Percentiles rank a stretch among this genome's conserved stretches.
Conservation (phyloP, 352 stramenopile species). For the Phytopythium helicoides region DNA sequence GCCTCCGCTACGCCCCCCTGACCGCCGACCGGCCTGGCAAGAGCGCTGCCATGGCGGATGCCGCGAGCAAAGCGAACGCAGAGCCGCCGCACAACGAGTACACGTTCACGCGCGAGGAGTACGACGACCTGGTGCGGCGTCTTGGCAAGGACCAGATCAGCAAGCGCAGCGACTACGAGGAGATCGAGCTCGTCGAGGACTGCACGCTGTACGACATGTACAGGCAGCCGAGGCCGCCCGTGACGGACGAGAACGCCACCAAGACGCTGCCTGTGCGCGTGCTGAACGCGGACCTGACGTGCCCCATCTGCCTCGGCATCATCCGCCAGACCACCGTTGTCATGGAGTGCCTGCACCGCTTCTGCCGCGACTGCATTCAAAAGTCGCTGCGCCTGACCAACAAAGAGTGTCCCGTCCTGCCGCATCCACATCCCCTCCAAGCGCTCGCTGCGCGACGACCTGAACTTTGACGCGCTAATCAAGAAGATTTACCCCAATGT, state of each 20-base stretch:
- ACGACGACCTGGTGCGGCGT: conserved; percentile 49
- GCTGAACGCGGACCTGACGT: conserved; percentile 84
- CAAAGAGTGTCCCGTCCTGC: conserved; percentile 87
- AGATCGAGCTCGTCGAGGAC: conserved; percentile 82
- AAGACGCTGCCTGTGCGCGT: conserved; percentile 62
- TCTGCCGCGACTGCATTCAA: conserved; percentile 90
- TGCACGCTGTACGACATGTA: conserved; percentile 91
- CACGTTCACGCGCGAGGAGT: conserved; percentile 68
- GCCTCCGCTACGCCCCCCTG: no score
- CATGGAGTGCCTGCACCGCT: conserved; percentile 91
- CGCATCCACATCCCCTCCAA: conserved; percentile 89
- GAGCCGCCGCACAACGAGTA: conserved; percentile 41
- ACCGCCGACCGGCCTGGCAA: no score
- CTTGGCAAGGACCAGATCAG: conserved; percentile 48
- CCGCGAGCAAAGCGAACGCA: background rate
- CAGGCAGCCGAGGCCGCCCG: conserved; percentile 65
- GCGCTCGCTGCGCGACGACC: conserved; percentile 76
- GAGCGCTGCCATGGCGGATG: no score
- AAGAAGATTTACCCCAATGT: conserved; percentile 84
- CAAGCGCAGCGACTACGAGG: conserved; percentile 80
- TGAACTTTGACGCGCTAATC: conserved; percentile 87
- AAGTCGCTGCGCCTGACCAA: conserved; percentile 82
- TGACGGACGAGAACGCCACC: conserved; percentile 51
- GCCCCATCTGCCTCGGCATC: conserved; percentile 86
- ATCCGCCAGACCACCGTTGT: conserved; percentile 85